A percentile compares a stretch with the other conserved stretches of the same genome.
Evolutionary conservation across 177 flowering plant species (phyloP).

Genomic region (Vitis hybrid): DNA sequence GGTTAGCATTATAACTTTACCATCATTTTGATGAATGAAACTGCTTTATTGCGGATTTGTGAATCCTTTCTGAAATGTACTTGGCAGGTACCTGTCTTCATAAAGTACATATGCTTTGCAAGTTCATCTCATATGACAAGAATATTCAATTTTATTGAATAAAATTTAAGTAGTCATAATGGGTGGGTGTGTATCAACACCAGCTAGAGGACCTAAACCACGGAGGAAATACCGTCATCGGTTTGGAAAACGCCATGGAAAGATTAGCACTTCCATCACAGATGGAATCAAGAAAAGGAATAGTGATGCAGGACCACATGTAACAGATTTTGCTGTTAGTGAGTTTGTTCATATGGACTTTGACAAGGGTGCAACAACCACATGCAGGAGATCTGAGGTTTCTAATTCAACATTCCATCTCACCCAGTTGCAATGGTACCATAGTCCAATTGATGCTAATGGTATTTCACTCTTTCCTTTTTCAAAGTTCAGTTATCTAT

Average conservation of each 20-base stretch:
- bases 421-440: slow-evolving; percentile 85
- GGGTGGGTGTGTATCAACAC: slow-evolving; percentile 73
- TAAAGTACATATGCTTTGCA: too few relatives aligned
- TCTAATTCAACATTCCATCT: slow-evolving; percentile 73
- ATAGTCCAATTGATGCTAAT: slow-evolving; percentile 62
- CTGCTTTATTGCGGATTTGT: too few relatives aligned
- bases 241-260: slow-evolving; percentile 30
- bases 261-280: slow-evolving; percentile 22
- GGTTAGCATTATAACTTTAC: too few relatives aligned
- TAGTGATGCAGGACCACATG: slow-evolving; percentile 38
- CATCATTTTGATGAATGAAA: too few relatives aligned
- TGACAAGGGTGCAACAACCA: slow-evolving; percentile 56
- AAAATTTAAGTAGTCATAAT: slow-evolving; percentile 26
- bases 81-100: too few relatives aligned
- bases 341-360: slow-evolving; percentile 67
- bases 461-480: slow-evolving; percentile 38
- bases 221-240: slow-evolving; percentile 31
- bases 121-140: neutral
- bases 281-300: slow-evolving; percentile 36
- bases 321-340: slow-evolving; percentile 63
- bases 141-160: too few relatives aligned
- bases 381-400: slow-evolving; percentile 67
- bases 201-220: slow-evolving; percentile 24
- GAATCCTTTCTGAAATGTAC: too few relatives aligned
- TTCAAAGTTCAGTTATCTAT: neutral